phyloP scores from a whole-genome alignment of 495 filamentous ascomycete species.

The Daldinia vernicosa region DNA sequence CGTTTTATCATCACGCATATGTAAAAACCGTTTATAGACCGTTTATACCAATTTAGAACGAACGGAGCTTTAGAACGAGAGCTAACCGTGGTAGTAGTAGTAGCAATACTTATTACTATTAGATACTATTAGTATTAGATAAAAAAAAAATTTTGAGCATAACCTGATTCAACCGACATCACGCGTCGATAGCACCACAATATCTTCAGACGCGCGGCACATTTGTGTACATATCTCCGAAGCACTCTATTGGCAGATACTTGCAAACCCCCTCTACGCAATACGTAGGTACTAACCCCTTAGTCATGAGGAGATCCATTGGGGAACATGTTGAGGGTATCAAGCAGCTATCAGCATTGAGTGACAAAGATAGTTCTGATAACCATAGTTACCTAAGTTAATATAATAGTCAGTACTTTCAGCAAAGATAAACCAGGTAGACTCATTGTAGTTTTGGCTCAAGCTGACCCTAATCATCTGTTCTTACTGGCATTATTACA shows the following conservation, averaged over 20 bases:
- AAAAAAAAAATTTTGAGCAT: background rate
- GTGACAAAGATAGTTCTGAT: background rate
- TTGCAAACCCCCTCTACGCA: background rate
- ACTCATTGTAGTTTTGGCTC: background rate
- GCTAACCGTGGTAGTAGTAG: background rate
- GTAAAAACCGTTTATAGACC: background rate
- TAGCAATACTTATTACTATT: too few species aligned
- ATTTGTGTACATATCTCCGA: background rate
- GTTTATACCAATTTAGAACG: background rate
- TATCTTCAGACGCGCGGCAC: background rate
- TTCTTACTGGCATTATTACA: background rate
- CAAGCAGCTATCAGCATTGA: background rate
- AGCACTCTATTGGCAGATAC: background rate
- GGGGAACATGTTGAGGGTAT: background rate
- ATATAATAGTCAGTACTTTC: background rate
- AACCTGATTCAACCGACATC: background rate
- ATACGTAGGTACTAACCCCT: background rate
- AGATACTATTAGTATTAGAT: too few species aligned
- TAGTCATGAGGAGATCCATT: background rate
- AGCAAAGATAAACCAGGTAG: background rate
- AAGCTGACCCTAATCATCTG: background rate
- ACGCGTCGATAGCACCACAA: background rate
- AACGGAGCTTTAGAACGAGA: background rate
- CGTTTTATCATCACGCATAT: background rate
- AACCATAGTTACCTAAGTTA: background rate